Base-by-base conservation (phyloP, 2,329 filamentous ascomycete species). In the Gyromitra esculenta region DNA sequence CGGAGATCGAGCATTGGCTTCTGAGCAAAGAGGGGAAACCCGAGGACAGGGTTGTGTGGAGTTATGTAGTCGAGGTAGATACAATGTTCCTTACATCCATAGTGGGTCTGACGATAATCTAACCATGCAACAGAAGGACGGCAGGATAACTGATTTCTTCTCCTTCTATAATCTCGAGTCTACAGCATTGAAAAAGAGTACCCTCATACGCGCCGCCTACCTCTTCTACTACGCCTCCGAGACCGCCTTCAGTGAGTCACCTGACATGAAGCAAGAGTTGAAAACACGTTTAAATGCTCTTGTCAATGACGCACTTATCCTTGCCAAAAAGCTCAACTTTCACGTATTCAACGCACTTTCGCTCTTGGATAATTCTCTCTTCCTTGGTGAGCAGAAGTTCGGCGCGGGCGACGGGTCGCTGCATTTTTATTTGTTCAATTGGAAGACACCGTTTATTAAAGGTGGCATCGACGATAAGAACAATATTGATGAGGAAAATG, bases 401-500 rank as follows among this genome's bases (percentile, higher is more conserved):
- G 96, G 95, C 57, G 91, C 92, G 4, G 96, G 96, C 41, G 96
- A 99, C 83, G 96, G 96, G 60, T 93, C 96, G 83, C 87, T 99
- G 81, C 94, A 99, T 84, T 99, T 94, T 85, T 99, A 99, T 84
- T 87, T 99, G 41, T 99, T 96, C 88, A 99, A 99, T 85, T 99
- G 97, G 86, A 90, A 93, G 73, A 92, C 93, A 11, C 90, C 92
- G 76, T 90, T 91, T n/a, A 91, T 99, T 81, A 86, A 89, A 0
- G 94, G 96, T 63, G 96, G 96, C 25, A 90, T 98, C 56, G 90
- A 97, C 83, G 87, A 88, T 81, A 89, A 88, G 82, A 97, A 96
- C 82, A 85, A 89, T 81, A 86, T 95, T 50, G 94, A 97, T 82
- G 89, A 91, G 80, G 90, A 90, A 73, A 88, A 89, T 78, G 89